A percentile compares a stretch with the other conserved stretches of the same genome.
These are phyloP conservation scores for Cystobasidiaceae sp. DNA, from an alignment of 1,284 basidiomycete genomes.

Conservation along the genomic window DNA sequence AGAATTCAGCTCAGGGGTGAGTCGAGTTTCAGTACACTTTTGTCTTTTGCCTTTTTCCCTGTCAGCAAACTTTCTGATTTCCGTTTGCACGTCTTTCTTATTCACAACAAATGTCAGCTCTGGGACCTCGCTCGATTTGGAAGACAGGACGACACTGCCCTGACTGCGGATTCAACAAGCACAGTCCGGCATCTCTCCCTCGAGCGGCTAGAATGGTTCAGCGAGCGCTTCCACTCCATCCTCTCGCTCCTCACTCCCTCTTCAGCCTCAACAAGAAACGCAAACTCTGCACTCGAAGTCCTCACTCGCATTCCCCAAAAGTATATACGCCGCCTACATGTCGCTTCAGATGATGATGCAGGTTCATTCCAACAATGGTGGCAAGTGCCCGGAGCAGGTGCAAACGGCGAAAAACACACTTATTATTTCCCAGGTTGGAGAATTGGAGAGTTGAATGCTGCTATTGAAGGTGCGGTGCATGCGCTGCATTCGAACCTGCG, in stretches of 20 bases:
- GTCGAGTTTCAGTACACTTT: too few species aligned
- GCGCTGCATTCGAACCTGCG: too few species aligned
- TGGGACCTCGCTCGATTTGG: conserved; percentile 30
- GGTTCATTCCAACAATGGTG: conserved; percentile 24
- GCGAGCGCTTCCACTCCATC: neutral
- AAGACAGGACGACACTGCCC: conserved; percentile 5
- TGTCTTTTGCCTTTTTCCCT: neutral
- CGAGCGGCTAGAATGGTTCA: conserved; percentile 16
- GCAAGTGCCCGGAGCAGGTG: conserved; percentile 14
- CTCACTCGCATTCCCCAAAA: neutral
- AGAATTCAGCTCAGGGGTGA: conserved; percentile 22
- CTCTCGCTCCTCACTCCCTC: neutral
- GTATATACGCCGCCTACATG: conserved; percentile 3
- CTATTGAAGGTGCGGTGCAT: conserved; percentile 4
- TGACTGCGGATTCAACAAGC: neutral
- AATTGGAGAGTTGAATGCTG: conserved; percentile 16
- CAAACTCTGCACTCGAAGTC: neutral
- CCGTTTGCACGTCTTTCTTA: neutral
- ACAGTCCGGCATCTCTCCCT: conserved; percentile 17
- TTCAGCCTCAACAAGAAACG: neutral
- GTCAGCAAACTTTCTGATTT: neutral
- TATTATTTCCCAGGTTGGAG: conserved; percentile 29
- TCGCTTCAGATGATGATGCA: conserved; percentile 17
- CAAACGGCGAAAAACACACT: conserved; percentile 12
- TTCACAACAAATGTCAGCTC: conserved; percentile 3